phyloP scores from a whole-genome alignment of 495 filamentous ascomycete genomes.

The Hypoxylon subgilvum region DNA sequence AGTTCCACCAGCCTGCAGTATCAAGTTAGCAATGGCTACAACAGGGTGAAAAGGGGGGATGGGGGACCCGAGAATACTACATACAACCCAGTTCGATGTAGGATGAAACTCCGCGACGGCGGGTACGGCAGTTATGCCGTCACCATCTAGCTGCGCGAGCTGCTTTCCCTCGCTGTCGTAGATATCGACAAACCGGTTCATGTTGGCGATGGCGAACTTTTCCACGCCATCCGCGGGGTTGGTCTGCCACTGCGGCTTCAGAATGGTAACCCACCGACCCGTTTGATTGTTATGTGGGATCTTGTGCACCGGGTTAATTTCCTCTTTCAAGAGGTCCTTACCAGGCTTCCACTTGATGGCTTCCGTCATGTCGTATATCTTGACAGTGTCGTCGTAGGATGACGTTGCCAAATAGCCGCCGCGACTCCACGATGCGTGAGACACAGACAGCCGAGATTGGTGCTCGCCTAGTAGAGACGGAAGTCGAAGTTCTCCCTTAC shows the following conservation, averaged over 20 bases:
- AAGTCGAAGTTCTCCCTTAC: constrained; percentile 53
- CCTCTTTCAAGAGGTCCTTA: constrained; percentile 60
- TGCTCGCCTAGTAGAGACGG: constrained; percentile 82
- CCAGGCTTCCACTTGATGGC: constrained; percentile 70
- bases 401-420: constrained; percentile 86
- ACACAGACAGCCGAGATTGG: constrained; percentile 80
- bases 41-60: neutral
- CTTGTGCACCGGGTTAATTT: constrained; percentile 70
- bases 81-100: constrained; percentile 81
- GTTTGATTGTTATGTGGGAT: constrained; percentile 96
- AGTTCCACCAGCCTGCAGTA: constrained; percentile 68
- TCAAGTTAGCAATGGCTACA: constrained; percentile 3
- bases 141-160: constrained; percentile 85
- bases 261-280: constrained; percentile 74
- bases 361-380: constrained; percentile 79
- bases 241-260: constrained; percentile 91
- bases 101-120: constrained; percentile 91
- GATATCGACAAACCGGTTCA: constrained; percentile 96
- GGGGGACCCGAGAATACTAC: no score
- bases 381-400: constrained; percentile 93
- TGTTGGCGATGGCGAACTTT: constrained; percentile 92
- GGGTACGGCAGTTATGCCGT: constrained; percentile 91
- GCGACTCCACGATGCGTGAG: constrained; percentile 84
- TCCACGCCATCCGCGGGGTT: constrained; percentile 76
- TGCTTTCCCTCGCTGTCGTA: constrained; percentile 82